Conservation (phyloP, 345 rosid species). For the Eucalyptus polyanthemos region DNA sequence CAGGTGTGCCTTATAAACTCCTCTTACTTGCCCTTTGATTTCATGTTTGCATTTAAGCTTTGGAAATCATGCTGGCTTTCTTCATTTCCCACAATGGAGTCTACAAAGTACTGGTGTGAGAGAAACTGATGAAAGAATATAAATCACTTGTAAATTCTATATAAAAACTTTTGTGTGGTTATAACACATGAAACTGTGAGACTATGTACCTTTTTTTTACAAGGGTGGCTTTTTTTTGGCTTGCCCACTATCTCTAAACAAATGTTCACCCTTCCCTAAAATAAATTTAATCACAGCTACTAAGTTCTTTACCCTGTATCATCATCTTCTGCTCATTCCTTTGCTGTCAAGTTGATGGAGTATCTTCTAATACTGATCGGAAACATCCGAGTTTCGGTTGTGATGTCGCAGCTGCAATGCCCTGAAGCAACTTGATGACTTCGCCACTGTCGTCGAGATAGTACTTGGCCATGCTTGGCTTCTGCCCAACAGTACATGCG, state of each 20-base stretch:
- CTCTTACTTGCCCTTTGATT: neutral
- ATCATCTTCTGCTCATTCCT: neutral
- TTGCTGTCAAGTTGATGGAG: neutral
- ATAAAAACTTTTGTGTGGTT: neutral
- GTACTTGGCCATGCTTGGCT: constrained; percentile 82
- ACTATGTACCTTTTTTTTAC: neutral
- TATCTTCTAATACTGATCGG: neutral
- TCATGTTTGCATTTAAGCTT: neutral
- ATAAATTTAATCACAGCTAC: neutral
- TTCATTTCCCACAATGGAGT: neutral
- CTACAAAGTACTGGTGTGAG: neutral
- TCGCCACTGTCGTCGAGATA: constrained; percentile 56
- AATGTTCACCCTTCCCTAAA: neutral
- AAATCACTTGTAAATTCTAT: neutral
- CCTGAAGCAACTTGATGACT: constrained; percentile 50
- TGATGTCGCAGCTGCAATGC: constrained; percentile 27
- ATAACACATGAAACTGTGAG: neutral
- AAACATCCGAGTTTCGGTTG: neutral
- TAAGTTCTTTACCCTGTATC: neutral
- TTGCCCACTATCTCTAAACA: neutral
- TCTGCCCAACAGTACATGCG: constrained; percentile 82
- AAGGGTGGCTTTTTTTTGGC: neutral
- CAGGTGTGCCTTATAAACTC: neutral
- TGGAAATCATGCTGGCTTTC: neutral
- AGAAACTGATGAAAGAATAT: neutral